Conservation (phyloP, 331 rosid species). For the Rosa hybrid region DNA sequence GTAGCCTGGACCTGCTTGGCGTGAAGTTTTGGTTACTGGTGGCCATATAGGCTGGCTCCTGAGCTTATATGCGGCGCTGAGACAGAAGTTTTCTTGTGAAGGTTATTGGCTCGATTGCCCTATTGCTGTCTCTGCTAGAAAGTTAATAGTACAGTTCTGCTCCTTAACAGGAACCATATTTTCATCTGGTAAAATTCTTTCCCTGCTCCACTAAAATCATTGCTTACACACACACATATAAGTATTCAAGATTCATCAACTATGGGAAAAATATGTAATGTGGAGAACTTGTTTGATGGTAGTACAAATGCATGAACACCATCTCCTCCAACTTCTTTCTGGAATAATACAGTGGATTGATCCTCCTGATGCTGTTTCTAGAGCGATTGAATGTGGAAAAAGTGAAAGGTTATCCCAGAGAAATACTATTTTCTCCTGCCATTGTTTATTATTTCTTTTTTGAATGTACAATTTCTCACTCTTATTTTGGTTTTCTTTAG, state of each 20-base stretch:
- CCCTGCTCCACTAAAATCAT: slow-evolving; percentile 10
- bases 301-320: slow-evolving; percentile 72
- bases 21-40: slow-evolving; percentile 67
- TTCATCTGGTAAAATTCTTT: slow-evolving; percentile 64
- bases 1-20: slow-evolving; percentile 97
- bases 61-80: slow-evolving; percentile 74
- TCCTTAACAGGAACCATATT: slow-evolving; percentile 82
- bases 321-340: slow-evolving; percentile 76
- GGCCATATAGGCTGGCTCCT: slow-evolving; percentile 90
- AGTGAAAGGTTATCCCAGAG: slow-evolving; percentile 71
- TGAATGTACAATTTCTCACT: slow-evolving; percentile 24
- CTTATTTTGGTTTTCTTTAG: slow-evolving; percentile 51
- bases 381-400: slow-evolving; percentile 76
- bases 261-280: slow-evolving; percentile 31
- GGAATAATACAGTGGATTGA: slow-evolving; percentile 90
- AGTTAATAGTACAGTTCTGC: slow-evolving; percentile 87
- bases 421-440: not conserved
- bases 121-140: slow-evolving; percentile 82
- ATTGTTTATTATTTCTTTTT: not conserved
- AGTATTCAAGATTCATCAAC: slow-evolving; percentile 12
- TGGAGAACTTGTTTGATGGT: slow-evolving; percentile 29
- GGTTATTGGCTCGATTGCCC: slow-evolving; percentile 97
- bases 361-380: slow-evolving; percentile 82
- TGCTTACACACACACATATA: not conserved
- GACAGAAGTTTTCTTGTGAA: slow-evolving; percentile 75